Percentiles rank a stretch among this genome's conserved stretches.
phyloP scores from a whole-genome alignment of 2,329 filamentous ascomycete genomes.

The Trichophyton verrucosum region DNA sequence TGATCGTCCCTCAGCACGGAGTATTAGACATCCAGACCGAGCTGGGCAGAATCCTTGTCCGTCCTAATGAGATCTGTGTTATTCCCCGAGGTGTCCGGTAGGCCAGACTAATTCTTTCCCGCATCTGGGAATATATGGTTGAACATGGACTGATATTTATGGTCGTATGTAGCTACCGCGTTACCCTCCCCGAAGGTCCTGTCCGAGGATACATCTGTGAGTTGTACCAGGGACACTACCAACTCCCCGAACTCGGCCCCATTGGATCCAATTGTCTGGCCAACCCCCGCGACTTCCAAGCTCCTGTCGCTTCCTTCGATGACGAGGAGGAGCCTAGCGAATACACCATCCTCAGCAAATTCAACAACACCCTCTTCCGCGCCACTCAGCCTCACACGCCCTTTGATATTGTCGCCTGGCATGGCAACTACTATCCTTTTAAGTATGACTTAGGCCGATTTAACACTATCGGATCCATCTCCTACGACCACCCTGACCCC shows the following conservation, averaged over 20 bases:
- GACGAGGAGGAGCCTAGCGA: conserved; percentile 39
- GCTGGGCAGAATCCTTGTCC: conserved; percentile 59
- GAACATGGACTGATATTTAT: neutral
- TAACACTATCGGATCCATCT: conserved; percentile 60
- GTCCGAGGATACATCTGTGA: conserved; percentile 64
- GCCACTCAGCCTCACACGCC: conserved; percentile 57
- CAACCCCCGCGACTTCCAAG: conserved; percentile 63
- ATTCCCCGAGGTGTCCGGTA: conserved; percentile 58
- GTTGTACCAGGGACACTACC: conserved; percentile 59
- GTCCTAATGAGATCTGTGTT: conserved; percentile 65
- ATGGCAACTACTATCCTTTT: conserved; percentile 67
- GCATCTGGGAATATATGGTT: neutral
- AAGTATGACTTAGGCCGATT: conserved; percentile 73
- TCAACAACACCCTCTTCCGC: conserved; percentile 54
- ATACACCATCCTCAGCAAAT: conserved; percentile 50
- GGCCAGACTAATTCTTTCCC: neutral
- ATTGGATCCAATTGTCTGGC: conserved; percentile 65
- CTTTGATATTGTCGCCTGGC: conserved; percentile 70
- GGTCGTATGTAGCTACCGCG: conserved; percentile 44
- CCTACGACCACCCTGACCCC: conserved; percentile 66
- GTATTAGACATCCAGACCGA: conserved; percentile 65
- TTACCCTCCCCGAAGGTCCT: conserved; percentile 50
- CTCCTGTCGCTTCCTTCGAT: conserved; percentile 56
- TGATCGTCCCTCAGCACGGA: conserved; percentile 65
- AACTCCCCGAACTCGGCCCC: conserved; percentile 58